Conservation (phyloP, 306 rosid species). For the Medicago ruthenica region DNA sequence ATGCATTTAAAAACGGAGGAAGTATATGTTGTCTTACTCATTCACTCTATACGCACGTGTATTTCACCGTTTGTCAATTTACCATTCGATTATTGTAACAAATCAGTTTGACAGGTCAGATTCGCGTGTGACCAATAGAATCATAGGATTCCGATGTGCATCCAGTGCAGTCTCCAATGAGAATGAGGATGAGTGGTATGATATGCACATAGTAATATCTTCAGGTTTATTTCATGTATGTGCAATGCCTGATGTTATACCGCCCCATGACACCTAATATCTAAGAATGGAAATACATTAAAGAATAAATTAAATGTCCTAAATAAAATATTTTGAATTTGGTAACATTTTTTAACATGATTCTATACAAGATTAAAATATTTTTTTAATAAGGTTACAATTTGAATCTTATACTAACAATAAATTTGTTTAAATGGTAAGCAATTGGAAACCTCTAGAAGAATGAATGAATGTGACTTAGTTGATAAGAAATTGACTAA, state of each 20-base stretch:
- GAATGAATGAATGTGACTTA: too few relatives aligned
- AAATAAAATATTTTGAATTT: not conserved
- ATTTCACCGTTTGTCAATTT: not conserved
- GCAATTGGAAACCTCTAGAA: too few relatives aligned
- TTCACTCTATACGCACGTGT: too few relatives aligned
- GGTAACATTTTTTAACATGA: not conserved
- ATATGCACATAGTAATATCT: slow-evolving; percentile 1
- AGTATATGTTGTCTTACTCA: too few relatives aligned
- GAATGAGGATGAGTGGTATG: not conserved
- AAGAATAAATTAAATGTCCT: not conserved
- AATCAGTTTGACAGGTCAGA: not conserved
- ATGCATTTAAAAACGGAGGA: too few relatives aligned
- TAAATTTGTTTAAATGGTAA: too few relatives aligned
- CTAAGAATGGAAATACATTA: not conserved
- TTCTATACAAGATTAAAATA: not conserved
- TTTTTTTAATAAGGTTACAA: not conserved
- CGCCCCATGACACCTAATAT: slow-evolving; percentile 29
- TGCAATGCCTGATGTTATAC: not conserved
- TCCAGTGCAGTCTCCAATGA: not conserved
- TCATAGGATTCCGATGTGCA: not conserved
- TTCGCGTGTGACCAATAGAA: not conserved
- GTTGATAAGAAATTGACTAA: too few relatives aligned
- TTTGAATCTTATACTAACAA: not conserved
- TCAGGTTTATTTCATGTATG: slow-evolving; percentile 29
- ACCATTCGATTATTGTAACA: not conserved